Conservation (phyloP, 805 yeast species). For the Starmera dryadoides region DNA sequence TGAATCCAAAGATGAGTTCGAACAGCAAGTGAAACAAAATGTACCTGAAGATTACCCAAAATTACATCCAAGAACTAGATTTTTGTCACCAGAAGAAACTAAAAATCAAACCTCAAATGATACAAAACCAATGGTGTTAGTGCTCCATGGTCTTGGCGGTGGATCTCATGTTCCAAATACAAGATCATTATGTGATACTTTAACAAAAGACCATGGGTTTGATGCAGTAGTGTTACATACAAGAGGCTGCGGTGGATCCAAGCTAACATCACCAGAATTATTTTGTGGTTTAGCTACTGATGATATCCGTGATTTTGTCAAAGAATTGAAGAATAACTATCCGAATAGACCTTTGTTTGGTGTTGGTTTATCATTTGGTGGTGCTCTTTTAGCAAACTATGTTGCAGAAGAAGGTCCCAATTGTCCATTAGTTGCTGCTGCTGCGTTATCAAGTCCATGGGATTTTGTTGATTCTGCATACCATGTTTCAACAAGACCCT, state of each 20-base stretch:
- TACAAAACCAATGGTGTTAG: constrained; percentile 48
- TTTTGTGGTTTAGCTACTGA: constrained; percentile 65
- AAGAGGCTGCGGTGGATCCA: constrained; percentile 74
- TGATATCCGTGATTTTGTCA: constrained; percentile 56
- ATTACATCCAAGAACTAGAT: constrained; percentile 65
- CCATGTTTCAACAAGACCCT: constrained; percentile 29
- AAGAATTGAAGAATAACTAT: constrained; percentile 39
- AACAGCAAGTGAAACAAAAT: constrained; percentile 29
- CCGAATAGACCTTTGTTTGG: constrained; percentile 58
- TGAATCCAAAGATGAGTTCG: constrained; percentile 21
- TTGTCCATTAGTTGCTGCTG: constrained; percentile 48
- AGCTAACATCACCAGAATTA: constrained; percentile 58
- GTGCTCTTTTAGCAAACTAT: constrained; percentile 57
- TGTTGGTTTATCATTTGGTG: constrained; percentile 70
- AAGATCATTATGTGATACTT: constrained; percentile 41
- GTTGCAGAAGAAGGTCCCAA: constrained; percentile 59
- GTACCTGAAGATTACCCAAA: constrained; percentile 48
- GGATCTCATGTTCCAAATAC: constrained; percentile 75
- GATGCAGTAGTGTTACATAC: constrained; percentile 61
- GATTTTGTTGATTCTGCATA: constrained; percentile 53
- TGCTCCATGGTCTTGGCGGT: constrained; percentile 70
- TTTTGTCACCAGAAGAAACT: constrained; percentile 40
- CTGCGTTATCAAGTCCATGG: constrained; percentile 66
- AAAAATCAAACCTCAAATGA: constrained; percentile 24
- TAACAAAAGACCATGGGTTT: constrained; percentile 35